These are phyloP conservation scores for Macrolepiota fuliginosa DNA, from an alignment of 768 basidiomycete species.

Conservation along the genomic window DNA sequence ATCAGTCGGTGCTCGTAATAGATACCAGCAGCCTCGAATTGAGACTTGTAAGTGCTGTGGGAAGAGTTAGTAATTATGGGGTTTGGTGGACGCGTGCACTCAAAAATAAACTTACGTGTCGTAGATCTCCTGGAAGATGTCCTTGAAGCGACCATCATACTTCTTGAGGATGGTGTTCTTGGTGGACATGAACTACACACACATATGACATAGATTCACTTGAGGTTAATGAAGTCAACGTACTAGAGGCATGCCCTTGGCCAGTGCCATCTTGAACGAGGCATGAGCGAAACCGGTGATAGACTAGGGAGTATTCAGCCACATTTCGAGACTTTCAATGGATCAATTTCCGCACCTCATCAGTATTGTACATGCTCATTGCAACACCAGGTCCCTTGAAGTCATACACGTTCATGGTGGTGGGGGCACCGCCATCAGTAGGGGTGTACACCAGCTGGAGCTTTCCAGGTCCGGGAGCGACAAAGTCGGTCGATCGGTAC, in stretches of 20 bases:
- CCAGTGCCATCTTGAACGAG: constrained; percentile 93
- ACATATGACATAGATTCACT: background rate
- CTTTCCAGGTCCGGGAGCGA: constrained; percentile 91
- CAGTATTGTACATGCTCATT: constrained; percentile 98
- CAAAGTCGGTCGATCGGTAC: constrained; percentile 93
- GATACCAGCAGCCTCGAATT: constrained; percentile 68
- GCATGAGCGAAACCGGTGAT: constrained; percentile 96
- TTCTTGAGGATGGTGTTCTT: constrained; percentile 98
- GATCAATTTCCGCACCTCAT: constrained; percentile 55
- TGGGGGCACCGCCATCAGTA: constrained; percentile 63
- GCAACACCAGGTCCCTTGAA: constrained; percentile 93
- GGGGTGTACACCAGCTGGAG: constrained; percentile 91
- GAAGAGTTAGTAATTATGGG: background rate
- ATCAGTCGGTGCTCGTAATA: constrained; percentile 97
- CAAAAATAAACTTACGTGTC: constrained; percentile 46
- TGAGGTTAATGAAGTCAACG: background rate
- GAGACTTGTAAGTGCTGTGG: constrained; percentile 64
- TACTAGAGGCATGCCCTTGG: constrained; percentile 75
- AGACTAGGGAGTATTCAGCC: constrained; percentile 43
- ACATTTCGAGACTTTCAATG: background rate
- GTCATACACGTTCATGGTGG: constrained; percentile 82
- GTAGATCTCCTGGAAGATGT: constrained; percentile 97
- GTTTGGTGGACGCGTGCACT: background rate
- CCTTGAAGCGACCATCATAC: constrained; percentile 99
- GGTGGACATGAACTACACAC: constrained; percentile 84